Conservation (phyloP, 2,329 filamentous ascomycete genomes). For the Fusarium miscanthi region DNA sequence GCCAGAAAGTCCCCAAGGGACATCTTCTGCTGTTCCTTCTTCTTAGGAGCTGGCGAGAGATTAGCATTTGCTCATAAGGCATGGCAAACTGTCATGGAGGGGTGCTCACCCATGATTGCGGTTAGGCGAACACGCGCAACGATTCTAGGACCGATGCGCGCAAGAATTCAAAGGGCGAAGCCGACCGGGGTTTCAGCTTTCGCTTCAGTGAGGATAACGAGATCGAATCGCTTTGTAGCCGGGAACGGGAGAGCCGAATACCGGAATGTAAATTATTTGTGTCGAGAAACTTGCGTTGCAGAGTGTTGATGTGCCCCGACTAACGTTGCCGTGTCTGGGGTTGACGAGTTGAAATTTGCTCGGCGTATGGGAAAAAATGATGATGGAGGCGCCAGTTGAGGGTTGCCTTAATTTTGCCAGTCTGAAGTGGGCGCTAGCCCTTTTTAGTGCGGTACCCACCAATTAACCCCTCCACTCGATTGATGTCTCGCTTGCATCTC, state of each 20-base stretch:
- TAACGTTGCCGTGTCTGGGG: slow-evolving; percentile 56
- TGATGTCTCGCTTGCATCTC: slow-evolving; percentile 38
- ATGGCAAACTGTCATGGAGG: slow-evolving; percentile 3
- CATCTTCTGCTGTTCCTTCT: slow-evolving; percentile 96
- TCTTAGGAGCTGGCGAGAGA: slow-evolving; percentile 78
- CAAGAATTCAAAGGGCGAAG: slow-evolving; percentile 46
- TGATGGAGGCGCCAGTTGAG: slow-evolving; percentile 52
- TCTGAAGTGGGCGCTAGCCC: slow-evolving; percentile 57
- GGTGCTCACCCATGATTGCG: slow-evolving; percentile 71
- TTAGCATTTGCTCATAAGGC: slow-evolving; percentile 16
- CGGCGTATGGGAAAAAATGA: slow-evolving; percentile 53
- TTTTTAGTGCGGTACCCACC: slow-evolving; percentile 31
- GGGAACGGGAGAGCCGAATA: slow-evolving; percentile 4
- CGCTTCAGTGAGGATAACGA: slow-evolving; percentile 27
- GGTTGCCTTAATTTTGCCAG: slow-evolving; percentile 59
- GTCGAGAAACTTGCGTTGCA: slow-evolving; percentile 38
- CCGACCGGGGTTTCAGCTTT: slow-evolving; percentile 47
- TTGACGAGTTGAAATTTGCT: slow-evolving; percentile 59
- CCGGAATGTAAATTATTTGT: slow-evolving; percentile 13
- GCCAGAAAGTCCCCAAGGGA: slow-evolving; percentile 95
- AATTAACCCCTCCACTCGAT: slow-evolving; percentile 29
- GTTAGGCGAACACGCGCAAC: slow-evolving; percentile 61
- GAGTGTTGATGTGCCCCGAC: slow-evolving; percentile 51
- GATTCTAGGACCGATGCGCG: slow-evolving; percentile 56
- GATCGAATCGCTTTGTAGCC: slow-evolving; percentile 19